Base-by-base conservation (phyloP, 2,329 filamentous ascomycete species). In the Calonectria hawksworthii region DNA sequence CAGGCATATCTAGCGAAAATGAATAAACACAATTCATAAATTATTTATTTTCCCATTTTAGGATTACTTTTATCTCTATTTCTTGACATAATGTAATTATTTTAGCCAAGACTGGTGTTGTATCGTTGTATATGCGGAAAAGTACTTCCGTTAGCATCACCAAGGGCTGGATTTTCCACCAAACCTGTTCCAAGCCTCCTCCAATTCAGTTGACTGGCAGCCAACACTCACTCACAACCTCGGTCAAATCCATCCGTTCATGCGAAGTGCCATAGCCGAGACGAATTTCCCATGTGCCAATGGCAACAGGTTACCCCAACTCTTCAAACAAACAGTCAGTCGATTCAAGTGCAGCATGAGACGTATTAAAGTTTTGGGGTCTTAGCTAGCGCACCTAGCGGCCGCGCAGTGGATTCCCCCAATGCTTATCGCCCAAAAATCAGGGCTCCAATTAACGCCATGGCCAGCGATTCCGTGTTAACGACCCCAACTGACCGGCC, bases 341-440 rank as follows among this genome's bases (percentile, higher is more conserved):
- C 65, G 56, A 68, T 36, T 30, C n/a, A 44, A 14, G 23, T 36
- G 14, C n/a, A 28, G 41, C 36, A 34, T 73, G 56, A 56, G 36
- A 65, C 26, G 47, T 26, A 21, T 28, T 59, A 65, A 52, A 68
- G 71, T 65, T 73, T 59, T 5, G 56, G 56, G 56, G 23, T 16
- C 7, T 30, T 38, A 10, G n/a, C 30, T 14, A 26, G 16, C 7
- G 23, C 38, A 8, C 34, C 2, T 7, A 14, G 54, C 56, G 34
- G 56, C 56, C 56, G 56, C 13, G 41, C 26, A 30, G 51, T 54
- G 52, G 30, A n/a, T 63, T 26, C 21, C 21, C 44, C 21, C 44
- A 23, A 11, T n/a, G 23, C 34, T 52, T 44, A 41, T 44, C 47
- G 34, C 34, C n/a, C 50, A 44, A 38, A 68, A 30, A 41, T 30